Evolutionary conservation across 1,284 basidiomycete species (phyloP), one percentile per base, ranked within the genome.

Genomic region (Rhodotorula sp.): DNA sequence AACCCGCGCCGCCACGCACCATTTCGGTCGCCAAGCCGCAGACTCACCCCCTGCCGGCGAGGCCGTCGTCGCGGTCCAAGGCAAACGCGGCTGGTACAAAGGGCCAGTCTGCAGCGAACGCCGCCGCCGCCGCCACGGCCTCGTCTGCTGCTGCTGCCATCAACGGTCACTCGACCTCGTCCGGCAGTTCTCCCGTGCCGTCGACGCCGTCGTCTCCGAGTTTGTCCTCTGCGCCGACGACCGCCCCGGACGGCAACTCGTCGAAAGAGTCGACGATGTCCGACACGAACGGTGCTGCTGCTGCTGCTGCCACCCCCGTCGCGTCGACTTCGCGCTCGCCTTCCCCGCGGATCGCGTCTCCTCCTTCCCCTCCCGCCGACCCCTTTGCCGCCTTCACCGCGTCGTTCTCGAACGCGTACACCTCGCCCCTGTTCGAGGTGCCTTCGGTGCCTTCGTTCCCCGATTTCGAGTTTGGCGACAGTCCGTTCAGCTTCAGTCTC

Each of bases 401-500:
- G 21, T 31, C 31, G 31, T 52, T 47, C 48, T 12, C 39, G 48
- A 46, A 46, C 47, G 59, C 56, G n/a, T 39, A 59, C 57, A 20
- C 23, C n/a, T 63, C 66, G 39, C 52, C 59, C 31, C 39, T 49
- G 18, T 54, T 62, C 60, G 65, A 64, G 12, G 59, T 51, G 10
- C 39, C 68, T 26, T 61, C 69, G 49, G 58, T 68, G 18, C 69
- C 71, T 12, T 46, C 62, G 1, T 76, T 76, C 61, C 72, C 74
- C 23, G 69, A 69, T 20, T 63, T 76, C 61, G 69, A 64, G 23
- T 76, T 76, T 43, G 74, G 74, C 49, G 73, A 75, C 7, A 72
- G 71, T 18, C 61, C 47, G 34, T 73, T 73, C 72, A 71, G 65
- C 64, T 76, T 76, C 65, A 73, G 72, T 62, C 65, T 76, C 64